Evolutionary conservation across 345 rosid species (phyloP).

Genomic region (Nephelium lappaceum): DNA sequence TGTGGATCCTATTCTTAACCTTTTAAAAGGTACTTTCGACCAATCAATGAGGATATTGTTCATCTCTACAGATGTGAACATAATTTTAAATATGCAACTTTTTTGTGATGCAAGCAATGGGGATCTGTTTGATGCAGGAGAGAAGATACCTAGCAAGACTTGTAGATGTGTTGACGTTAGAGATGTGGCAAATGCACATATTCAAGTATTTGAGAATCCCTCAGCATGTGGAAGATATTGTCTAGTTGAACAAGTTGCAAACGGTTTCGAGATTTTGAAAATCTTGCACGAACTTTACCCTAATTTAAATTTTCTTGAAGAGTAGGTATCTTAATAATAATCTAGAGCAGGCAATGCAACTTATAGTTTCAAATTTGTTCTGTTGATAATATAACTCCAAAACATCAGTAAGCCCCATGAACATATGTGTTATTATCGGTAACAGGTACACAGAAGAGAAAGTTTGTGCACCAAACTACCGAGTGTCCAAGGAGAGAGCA

Average conservation of each 20-base stretch:
- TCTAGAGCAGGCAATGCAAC: too few species aligned
- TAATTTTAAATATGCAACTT: too few species aligned
- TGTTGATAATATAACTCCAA: too few species aligned
- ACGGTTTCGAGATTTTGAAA: background rate
- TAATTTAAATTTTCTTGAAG: conserved; percentile 10
- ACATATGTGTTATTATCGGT: background rate
- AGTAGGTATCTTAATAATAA: conserved; percentile 18
- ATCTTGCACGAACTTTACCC: conserved; percentile 20
- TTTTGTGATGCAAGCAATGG: too few species aligned
- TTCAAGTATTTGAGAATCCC: conserved; percentile 52
- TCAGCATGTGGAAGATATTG: conserved; percentile 50
- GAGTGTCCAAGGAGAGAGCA: conserved; percentile 78
- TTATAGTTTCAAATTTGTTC: too few species aligned
- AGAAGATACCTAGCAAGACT: background rate
- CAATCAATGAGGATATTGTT: background rate
- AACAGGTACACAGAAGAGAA: conserved; percentile 72
- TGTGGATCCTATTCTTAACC: conserved; percentile 24
- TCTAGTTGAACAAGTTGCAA: conserved; percentile 28
- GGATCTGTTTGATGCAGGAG: background rate
- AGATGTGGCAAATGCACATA: conserved; percentile 56
- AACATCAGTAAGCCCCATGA: too few species aligned
- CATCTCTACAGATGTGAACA: background rate
- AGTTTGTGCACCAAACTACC: conserved; percentile 64
- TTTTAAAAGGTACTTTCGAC: conserved; percentile 14
- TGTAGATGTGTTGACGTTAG: conserved; percentile 48